These are phyloP conservation scores for Blakeslea trispora DNA, from an alignment of 371 early-diverging fungal species.

Conservation along the genomic window DNA sequence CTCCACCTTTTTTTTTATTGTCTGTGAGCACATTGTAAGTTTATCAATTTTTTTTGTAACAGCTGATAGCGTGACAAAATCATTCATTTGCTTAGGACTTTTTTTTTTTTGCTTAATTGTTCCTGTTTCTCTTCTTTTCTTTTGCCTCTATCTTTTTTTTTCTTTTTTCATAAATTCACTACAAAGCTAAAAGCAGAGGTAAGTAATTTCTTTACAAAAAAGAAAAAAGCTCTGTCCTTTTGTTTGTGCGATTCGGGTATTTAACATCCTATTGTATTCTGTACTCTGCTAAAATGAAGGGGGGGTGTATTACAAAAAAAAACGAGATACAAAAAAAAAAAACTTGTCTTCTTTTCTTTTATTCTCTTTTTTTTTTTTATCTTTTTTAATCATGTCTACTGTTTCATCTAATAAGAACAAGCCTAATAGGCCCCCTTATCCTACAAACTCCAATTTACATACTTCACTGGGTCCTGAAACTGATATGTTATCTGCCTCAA, in stretches of 20 bases:
- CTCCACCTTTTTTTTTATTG: neutral
- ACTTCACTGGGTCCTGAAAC: conserved; percentile 5
- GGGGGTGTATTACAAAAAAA: neutral
- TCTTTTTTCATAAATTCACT: neutral
- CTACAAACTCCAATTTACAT: conserved; percentile 10
- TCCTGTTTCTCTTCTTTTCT: neutral
- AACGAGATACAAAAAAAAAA: no score
- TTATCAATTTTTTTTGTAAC: no score
- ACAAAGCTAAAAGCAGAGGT: no score
- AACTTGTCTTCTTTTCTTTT: neutral
- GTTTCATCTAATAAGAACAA: conserved; percentile 24
- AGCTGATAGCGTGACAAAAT: no score
- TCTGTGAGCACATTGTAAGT: neutral
- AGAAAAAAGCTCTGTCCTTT: neutral
- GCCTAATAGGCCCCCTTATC: conserved; percentile 15
- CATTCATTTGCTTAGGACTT: neutral
- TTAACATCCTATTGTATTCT: neutral
- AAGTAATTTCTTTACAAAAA: neutral
- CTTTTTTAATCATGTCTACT: conserved; percentile 14
- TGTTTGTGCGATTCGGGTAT: neutral
- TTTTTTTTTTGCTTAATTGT: neutral
- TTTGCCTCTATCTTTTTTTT: neutral
- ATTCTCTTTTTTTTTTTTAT: conserved; percentile 5
- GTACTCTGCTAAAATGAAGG: neutral
- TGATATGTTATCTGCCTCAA: conserved; percentile 30